These are phyloP conservation scores for Lumnitzera racemosa DNA, from an alignment of 345 rosid genomes.

Conservation along the genomic window DNA sequence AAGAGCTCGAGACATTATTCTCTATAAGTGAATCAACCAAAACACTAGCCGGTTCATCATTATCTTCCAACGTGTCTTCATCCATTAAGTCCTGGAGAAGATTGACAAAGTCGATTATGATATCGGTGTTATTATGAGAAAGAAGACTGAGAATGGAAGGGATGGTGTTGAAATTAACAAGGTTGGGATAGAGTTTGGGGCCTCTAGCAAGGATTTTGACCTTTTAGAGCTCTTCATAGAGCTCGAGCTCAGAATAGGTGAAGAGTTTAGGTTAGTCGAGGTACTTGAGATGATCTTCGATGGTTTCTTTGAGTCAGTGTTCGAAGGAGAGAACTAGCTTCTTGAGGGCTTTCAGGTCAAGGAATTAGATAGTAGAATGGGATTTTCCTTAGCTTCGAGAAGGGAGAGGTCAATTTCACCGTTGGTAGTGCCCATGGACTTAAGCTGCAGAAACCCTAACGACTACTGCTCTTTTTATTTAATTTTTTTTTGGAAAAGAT, in stretches of 20 bases:
- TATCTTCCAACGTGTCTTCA: constrained; percentile 81
- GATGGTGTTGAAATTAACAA: constrained; percentile 57
- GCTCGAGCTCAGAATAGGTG: constrained; percentile 79
- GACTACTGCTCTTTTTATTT: no score
- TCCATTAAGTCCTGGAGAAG: constrained; percentile 86
- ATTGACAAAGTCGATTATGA: constrained; percentile 82
- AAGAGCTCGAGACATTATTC: constrained; percentile 82
- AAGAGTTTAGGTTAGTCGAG: constrained; percentile 80
- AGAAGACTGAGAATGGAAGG: constrained; percentile 82
- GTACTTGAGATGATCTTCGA: constrained; percentile 91
- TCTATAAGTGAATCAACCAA: constrained; percentile 65
- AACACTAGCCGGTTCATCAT: constrained; percentile 71
- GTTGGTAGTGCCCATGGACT: background rate
- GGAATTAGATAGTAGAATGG: constrained; percentile 47
- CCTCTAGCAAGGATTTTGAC: constrained; percentile 85
- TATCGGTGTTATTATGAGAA: constrained; percentile 76
- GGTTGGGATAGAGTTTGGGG: constrained; percentile 88
- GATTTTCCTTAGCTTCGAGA: constrained; percentile 80
- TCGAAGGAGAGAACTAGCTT: constrained; percentile 91
- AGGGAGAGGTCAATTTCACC: constrained; percentile 57
- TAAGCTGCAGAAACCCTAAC: no score
- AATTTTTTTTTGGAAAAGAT: no score
- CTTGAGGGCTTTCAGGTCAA: constrained; percentile 74
- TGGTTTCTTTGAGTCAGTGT: constrained; percentile 91
- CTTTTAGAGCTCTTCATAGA: constrained; percentile 85